Evolutionary conservation across 768 basidiomycete genomes (phyloP).

Genomic region (Lactifluus volemus): DNA sequence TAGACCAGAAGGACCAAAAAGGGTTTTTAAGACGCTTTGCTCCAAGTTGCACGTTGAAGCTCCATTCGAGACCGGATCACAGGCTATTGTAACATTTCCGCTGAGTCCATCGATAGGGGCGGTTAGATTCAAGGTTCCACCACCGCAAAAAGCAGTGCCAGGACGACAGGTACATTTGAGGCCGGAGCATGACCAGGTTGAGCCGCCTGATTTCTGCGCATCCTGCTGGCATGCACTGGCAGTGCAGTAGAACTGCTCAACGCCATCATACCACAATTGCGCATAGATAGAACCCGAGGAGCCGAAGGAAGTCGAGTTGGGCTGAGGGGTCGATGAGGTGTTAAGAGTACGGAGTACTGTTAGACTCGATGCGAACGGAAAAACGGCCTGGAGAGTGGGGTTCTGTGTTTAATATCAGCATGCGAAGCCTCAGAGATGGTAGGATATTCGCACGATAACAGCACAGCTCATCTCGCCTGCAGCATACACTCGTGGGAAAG

Average conservation of each 20-base stretch:
- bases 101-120: slow-evolving; percentile 52
- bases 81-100: slow-evolving; percentile 63
- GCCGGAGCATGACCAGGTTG: slow-evolving; percentile 63
- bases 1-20: slow-evolving; percentile 76
- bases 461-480: slow-evolving; percentile 78
- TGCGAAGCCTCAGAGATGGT: neutral
- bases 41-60: slow-evolving; percentile 67
- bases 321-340: slow-evolving; percentile 57
- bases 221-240: slow-evolving; percentile 65
- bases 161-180: slow-evolving; percentile 67
- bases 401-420: slow-evolving; percentile 40
- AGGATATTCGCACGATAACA: slow-evolving; percentile 45
- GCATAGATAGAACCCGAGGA: slow-evolving; percentile 44
- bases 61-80: slow-evolving; percentile 40
- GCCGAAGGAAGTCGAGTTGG: slow-evolving; percentile 54
- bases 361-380: slow-evolving; percentile 58
- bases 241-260: slow-evolving; percentile 82
- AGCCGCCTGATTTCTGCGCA: slow-evolving; percentile 31
- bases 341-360: slow-evolving; percentile 75
- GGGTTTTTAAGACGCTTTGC: slow-evolving; percentile 49
- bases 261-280: slow-evolving; percentile 69
- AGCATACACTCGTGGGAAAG: slow-evolving; percentile 60
- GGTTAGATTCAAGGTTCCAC: slow-evolving; percentile 39
- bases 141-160: slow-evolving; percentile 71
- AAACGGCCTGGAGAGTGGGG: slow-evolving; percentile 72